Percentiles rank a stretch among this genome's conserved stretches.
phyloP scores from a whole-genome alignment of 768 basidiomycete species.

The Strobilomyces echinocephalus region DNA sequence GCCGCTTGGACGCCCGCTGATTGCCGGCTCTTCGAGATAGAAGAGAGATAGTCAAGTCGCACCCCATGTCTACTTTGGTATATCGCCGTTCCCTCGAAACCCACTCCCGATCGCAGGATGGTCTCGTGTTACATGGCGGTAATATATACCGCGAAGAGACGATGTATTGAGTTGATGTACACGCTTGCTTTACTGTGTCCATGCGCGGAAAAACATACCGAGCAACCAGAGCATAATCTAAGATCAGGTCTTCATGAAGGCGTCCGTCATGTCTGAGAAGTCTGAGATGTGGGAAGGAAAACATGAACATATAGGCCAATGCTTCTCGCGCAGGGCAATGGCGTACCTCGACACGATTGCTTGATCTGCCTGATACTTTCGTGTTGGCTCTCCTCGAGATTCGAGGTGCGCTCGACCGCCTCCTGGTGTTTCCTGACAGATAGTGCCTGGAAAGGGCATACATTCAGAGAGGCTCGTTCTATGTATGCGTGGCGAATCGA shows the following conservation, averaged over 20 bases:
- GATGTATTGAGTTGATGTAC: neutral
- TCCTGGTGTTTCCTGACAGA: conserved; percentile 29
- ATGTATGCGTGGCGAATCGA: neutral
- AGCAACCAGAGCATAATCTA: neutral
- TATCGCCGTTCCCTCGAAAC: neutral
- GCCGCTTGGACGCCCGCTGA: neutral
- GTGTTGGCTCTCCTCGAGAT: conserved; percentile 23
- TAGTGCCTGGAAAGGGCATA: conserved; percentile 13
- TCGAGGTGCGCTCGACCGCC: conserved; percentile 14
- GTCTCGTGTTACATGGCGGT: neutral
- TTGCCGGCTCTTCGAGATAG: neutral
- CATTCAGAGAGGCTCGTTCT: neutral
- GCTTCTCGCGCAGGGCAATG: neutral
- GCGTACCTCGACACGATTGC: conserved; percentile 19
- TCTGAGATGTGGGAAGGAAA: conserved; percentile 6
- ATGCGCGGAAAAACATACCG: neutral
- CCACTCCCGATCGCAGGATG: neutral
- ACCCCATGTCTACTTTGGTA: neutral
- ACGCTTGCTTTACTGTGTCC: neutral
- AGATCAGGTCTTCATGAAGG: conserved; percentile 19
- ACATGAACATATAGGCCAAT: neutral
- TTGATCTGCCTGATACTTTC: conserved; percentile 21
- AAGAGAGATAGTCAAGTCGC: neutral
- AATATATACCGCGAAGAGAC: neutral
- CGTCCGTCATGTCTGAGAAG: conserved; percentile 14